These are phyloP conservation scores for Cryptococcus deneoformans DNA, from an alignment of 1,284 basidiomycete genomes.

Conservation along the genomic window DNA sequence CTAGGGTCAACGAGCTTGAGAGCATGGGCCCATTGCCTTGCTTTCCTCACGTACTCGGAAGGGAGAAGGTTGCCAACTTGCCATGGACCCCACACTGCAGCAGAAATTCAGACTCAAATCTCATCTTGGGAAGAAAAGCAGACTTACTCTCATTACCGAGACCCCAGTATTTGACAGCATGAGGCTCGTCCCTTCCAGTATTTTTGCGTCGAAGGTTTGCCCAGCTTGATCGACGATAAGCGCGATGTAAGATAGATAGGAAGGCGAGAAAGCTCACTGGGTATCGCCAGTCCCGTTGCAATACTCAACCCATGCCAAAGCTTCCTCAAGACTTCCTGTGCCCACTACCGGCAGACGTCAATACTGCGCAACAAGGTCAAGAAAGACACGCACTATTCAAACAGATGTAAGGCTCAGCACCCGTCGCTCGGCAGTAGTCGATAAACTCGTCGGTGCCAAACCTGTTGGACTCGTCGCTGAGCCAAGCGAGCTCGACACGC, in stretches of 20 bases:
- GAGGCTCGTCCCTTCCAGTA: constrained; percentile 60
- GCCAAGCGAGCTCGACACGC: constrained; percentile 63
- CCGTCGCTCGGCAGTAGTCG: constrained; percentile 36
- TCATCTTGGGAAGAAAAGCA: neutral
- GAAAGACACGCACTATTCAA: constrained; percentile 52
- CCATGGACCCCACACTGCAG: constrained; percentile 61
- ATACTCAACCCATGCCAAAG: constrained; percentile 65
- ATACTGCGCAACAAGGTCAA: neutral
- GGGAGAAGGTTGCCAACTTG: constrained; percentile 63
- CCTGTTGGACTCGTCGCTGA: constrained; percentile 61
- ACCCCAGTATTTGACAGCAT: constrained; percentile 55
- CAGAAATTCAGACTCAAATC: constrained; percentile 1
- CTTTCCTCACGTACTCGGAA: constrained; percentile 59
- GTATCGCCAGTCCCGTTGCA: constrained; percentile 56
- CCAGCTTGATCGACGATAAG: constrained; percentile 53
- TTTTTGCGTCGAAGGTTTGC: constrained; percentile 60
- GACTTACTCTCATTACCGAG: constrained; percentile 50
- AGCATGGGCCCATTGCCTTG: constrained; percentile 64
- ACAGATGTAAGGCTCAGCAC: constrained; percentile 60
- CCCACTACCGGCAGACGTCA: constrained; percentile 50
- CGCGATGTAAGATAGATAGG: neutral
- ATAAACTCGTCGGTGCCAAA: constrained; percentile 62
- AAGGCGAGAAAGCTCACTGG: constrained; percentile 17
- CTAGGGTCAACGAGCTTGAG: constrained; percentile 60
- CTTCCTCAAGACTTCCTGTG: constrained; percentile 61